A percentile compares a stretch with the other conserved stretches of the same genome.
phyloP scores from a whole-genome alignment of 441 rosid genomes.

The Hypseocharis bilobata region DNA sequence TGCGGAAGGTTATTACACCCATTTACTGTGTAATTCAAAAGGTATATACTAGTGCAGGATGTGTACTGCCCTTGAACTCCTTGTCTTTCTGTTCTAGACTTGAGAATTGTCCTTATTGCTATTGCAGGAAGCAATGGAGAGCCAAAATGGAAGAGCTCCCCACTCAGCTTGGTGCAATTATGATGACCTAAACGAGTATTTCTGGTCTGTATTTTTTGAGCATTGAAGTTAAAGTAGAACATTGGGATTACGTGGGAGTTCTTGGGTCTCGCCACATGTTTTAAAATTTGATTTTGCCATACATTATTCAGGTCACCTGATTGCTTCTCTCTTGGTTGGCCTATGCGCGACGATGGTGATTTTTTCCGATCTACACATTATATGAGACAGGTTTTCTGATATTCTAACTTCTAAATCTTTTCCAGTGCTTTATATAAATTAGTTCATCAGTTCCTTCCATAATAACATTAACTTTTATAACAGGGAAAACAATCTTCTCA shows the following conservation, averaged over 20 bases:
- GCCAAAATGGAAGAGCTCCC: slow-evolving; percentile 71
- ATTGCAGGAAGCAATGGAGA: slow-evolving; percentile 73
- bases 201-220: slow-evolving; percentile 57
- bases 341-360: slow-evolving; percentile 96
- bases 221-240: slow-evolving; percentile 15
- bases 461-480: slow-evolving; percentile 18
- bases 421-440: slow-evolving; percentile 13
- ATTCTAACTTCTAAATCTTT: slow-evolving; percentile 24
- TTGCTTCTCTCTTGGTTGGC: slow-evolving; percentile 99
- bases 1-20: slow-evolving; percentile 89
- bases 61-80: slow-evolving; percentile 6
- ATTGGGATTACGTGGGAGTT: neutral
- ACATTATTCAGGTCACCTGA: slow-evolving; percentile 59
- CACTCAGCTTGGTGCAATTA: slow-evolving; percentile 93
- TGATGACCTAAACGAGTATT: slow-evolving; percentile 93
- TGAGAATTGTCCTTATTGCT: slow-evolving; percentile 20
- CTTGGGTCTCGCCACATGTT: slow-evolving; percentile 3
- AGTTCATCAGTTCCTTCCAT: slow-evolving; percentile 15
- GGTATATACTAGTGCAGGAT: slow-evolving; percentile 37
- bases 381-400: slow-evolving; percentile 39
- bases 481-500: slow-evolving; percentile 56
- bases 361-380: slow-evolving; percentile 78
- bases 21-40: slow-evolving; percentile 68
- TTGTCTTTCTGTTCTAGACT: slow-evolving; percentile 24
- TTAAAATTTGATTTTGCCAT: slow-evolving; percentile 16